A percentile compares a stretch with the other conserved stretches of the same genome.
phyloP scores from a whole-genome alignment of 1,284 basidiomycete species.

The Cronartium quercuum region DNA sequence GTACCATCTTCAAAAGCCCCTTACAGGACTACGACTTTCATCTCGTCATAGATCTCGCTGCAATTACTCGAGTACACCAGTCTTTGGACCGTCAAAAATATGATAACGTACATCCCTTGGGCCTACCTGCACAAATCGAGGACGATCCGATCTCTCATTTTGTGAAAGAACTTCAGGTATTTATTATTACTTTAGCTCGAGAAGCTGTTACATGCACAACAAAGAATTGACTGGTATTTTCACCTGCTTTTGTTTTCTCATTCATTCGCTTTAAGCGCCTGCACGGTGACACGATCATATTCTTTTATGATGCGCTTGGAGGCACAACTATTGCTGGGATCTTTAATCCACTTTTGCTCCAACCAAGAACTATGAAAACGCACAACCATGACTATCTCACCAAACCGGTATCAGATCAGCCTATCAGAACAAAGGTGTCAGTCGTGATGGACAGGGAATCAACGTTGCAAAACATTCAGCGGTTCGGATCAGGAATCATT shows the following conservation, averaged over 20 bases:
- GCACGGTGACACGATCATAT: conserved; percentile 69
- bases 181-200: neutral
- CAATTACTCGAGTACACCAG: conserved; percentile 32
- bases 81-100: conserved; percentile 4
- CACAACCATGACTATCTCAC: conserved; percentile 8
- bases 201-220: neutral
- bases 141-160: conserved; percentile 33
- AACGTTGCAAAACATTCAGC: conserved; percentile 6
- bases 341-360: conserved; percentile 66
- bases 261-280: conserved; percentile 54
- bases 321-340: conserved; percentile 72
- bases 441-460: conserved; percentile 11
- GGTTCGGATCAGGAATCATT: conserved; percentile 11
- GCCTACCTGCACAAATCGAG: conserved; percentile 7
- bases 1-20: conserved; percentile 27
- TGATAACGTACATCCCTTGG: neutral
- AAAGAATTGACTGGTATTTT: neutral
- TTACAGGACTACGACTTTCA: conserved; percentile 31
- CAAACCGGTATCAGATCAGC: neutral
- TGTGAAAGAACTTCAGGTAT: conserved; percentile 22
- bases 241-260: neutral
- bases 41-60: conserved; percentile 12
- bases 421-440: neutral
- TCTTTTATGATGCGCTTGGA: conserved; percentile 80
- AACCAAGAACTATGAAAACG: conserved; percentile 59